These are phyloP conservation scores for Aspergillus flavus DNA, from an alignment of 2,329 filamentous ascomycete species.

Conservation along the genomic window DNA sequence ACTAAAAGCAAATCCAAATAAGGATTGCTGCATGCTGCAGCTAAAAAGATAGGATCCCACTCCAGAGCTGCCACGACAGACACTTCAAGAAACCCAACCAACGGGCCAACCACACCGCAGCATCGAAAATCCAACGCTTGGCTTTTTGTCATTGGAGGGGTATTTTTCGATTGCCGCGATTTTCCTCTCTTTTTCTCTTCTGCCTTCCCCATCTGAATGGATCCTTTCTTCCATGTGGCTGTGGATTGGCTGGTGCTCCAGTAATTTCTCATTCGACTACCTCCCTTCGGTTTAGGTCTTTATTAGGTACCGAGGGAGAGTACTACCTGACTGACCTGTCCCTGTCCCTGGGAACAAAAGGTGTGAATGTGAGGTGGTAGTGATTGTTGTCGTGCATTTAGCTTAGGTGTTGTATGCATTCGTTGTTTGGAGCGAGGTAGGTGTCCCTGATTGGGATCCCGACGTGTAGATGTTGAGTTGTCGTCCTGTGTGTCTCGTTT, in stretches of 20 bases:
- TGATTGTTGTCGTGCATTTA: constrained; percentile 6
- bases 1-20: constrained; percentile 9
- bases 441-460: background rate
- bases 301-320: background rate
- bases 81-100: background rate
- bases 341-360: background rate
- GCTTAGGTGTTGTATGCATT: background rate
- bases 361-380: background rate
- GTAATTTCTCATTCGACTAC: background rate
- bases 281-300: background rate
- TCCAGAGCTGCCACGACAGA: constrained; percentile 9
- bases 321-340: background rate
- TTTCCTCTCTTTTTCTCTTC: background rate
- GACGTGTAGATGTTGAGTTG: background rate
- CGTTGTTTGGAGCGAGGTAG: background rate
- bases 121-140: constrained; percentile 1
- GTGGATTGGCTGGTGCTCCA: background rate
- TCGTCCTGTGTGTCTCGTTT: background rate
- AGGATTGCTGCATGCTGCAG: constrained; percentile 8
- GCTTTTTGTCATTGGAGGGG: background rate
- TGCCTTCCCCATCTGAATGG: background rate
- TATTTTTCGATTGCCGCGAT: background rate
- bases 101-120: constrained; percentile 1
- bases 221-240: background rate
- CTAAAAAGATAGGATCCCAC: constrained; percentile 2